Evolutionary conservation across 495 filamentous ascomycete species (phyloP).

Genomic region (Penicillium subrubescens): DNA sequence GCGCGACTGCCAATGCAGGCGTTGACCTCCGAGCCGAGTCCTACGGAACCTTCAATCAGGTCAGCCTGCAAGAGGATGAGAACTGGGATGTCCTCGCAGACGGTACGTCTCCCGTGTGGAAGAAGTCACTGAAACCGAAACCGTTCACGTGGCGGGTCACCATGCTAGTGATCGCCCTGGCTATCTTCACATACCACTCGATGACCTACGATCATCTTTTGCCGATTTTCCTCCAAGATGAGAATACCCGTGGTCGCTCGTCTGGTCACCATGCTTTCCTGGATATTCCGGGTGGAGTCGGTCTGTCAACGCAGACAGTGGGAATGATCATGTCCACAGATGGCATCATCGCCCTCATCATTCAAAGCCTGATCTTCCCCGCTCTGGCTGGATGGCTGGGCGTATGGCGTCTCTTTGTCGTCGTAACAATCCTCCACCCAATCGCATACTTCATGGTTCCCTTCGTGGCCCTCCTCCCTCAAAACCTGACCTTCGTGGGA

Average conservation of each 20-base stretch:
- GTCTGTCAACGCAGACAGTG: constrained; percentile 69
- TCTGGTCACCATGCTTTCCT: constrained; percentile 40
- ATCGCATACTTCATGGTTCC: constrained; percentile 77
- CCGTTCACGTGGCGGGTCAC: constrained; percentile 67
- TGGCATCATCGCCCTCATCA: constrained; percentile 75
- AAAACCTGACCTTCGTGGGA: constrained; percentile 58
- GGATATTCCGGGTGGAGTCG: constrained; percentile 72
- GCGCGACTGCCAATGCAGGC: constrained; percentile 66
- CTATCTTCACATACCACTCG: constrained; percentile 84
- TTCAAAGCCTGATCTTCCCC: constrained; percentile 78
- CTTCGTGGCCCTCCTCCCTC: constrained; percentile 63
- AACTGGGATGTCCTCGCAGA: constrained; percentile 51
- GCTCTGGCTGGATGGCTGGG: constrained; percentile 69
- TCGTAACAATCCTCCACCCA: constrained; percentile 75
- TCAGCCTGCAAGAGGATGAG: constrained; percentile 52
- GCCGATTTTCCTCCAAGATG: constrained; percentile 82
- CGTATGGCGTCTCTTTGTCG: constrained; percentile 69
- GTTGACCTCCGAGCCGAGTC: constrained; percentile 73
- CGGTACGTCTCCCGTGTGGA: constrained; percentile 40
- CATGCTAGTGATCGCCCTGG: constrained; percentile 70
- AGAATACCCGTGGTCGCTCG: constrained; percentile 37
- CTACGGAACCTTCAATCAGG: constrained; percentile 74
- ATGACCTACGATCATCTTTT: constrained; percentile 87
- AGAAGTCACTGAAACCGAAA: constrained; percentile 40
- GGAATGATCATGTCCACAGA: constrained; percentile 81